These are phyloP conservation scores for Neocucurbitaria cava DNA, from an alignment of 2,329 filamentous ascomycete species.

Conservation along the genomic window DNA sequence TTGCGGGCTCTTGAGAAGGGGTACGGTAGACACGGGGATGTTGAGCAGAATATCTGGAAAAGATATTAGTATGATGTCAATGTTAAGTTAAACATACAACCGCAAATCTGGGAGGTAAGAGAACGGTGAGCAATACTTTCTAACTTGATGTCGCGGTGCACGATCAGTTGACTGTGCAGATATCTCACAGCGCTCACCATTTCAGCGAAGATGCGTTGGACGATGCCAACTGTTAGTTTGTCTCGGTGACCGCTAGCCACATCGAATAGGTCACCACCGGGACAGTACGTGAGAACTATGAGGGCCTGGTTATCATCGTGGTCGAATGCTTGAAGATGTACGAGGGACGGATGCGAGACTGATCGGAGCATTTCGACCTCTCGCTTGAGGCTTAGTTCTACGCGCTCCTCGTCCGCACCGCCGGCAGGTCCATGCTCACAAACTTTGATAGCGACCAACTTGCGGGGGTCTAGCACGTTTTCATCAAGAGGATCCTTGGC, in stretches of 20 bases:
- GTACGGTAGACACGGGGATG: constrained; percentile 71
- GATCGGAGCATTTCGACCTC: constrained; percentile 93
- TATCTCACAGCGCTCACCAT: constrained; percentile 85
- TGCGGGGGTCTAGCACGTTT: constrained; percentile 68
- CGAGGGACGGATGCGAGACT: constrained; percentile 86
- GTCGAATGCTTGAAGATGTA: constrained; percentile 90
- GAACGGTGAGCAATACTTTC: constrained; percentile 73
- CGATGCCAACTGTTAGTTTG: constrained; percentile 70
- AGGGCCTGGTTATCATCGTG: constrained; percentile 83
- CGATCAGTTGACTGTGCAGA: constrained; percentile 83
- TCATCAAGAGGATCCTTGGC: constrained; percentile 54
- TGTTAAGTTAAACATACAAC: constrained; percentile 29
- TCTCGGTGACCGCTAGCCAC: constrained; percentile 77
- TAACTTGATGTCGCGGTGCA: constrained; percentile 96
- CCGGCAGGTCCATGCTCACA: constrained; percentile 94
- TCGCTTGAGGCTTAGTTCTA: constrained; percentile 91
- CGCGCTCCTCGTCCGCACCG: constrained; percentile 88
- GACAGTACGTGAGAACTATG: constrained; percentile 87
- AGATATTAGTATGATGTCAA: constrained; percentile 37
- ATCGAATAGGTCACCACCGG: constrained; percentile 94
- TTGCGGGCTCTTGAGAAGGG: constrained; percentile 70
- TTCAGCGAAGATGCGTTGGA: constrained; percentile 89
- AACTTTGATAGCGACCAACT: constrained; percentile 91
- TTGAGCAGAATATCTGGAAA: constrained; percentile 86
- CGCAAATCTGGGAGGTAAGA: constrained; percentile 7